A percentile compares a stretch with the other conserved stretches of the same genome.
Evolutionary conservation across 306 rosid species (phyloP).

Genomic region (Calophaca sinica): DNA sequence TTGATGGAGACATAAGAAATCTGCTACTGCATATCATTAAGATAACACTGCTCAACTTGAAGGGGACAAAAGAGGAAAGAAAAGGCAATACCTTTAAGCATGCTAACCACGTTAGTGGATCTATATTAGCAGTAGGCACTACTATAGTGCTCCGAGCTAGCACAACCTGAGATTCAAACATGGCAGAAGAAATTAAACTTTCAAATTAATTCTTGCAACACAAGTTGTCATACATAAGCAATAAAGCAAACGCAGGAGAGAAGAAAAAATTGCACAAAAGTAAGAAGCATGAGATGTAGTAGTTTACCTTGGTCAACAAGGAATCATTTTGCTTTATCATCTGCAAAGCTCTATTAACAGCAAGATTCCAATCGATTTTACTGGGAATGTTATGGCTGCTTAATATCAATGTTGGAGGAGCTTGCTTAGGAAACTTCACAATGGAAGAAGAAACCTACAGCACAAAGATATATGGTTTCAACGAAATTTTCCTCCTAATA

Average conservation of each 20-base stretch:
- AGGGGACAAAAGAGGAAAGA: conserved; percentile 1
- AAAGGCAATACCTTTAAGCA: conserved; percentile 71
- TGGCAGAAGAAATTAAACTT: conserved; percentile 32
- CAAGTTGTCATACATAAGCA: conserved; percentile 2
- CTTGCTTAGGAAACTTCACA: conserved; percentile 60
- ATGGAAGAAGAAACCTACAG: conserved; percentile 76
- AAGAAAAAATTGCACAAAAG: background rate
- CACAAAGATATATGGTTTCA: conserved; percentile 27
- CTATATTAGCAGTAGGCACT: conserved; percentile 68
- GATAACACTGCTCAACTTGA: conserved; percentile 4
- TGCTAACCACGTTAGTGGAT: conserved; percentile 81
- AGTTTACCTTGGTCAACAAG: conserved; percentile 65
- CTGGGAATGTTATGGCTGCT: conserved; percentile 71
- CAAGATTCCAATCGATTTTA: conserved; percentile 71
- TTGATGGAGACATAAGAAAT: conserved; percentile 35
- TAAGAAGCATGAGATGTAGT: conserved; percentile 10
- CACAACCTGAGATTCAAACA: conserved; percentile 74
- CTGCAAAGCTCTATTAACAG: conserved; percentile 76
- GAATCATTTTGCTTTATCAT: conserved; percentile 69
- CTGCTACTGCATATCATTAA: background rate
- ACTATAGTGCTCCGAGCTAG: conserved; percentile 93
- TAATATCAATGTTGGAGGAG: conserved; percentile 63
- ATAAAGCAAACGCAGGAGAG: background rate
- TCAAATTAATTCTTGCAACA: conserved; percentile 38
- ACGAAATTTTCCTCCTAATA: conserved; percentile 4